These are phyloP conservation scores for Spencermartinsiella ligniputridi DNA, from an alignment of 1,139 yeast species.

Conservation along the genomic window DNA sequence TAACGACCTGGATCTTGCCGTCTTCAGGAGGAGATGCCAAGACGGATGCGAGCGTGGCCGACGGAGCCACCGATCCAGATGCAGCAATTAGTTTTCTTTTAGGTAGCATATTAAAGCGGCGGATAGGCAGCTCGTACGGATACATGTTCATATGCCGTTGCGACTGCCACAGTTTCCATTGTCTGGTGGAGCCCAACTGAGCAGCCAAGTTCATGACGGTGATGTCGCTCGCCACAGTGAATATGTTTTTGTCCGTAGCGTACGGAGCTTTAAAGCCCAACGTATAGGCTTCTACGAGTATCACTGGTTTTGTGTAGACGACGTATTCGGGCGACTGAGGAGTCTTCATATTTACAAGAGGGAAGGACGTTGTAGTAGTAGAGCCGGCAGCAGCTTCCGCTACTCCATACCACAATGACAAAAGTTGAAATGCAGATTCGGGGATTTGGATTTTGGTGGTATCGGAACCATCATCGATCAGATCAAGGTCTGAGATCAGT, in stretches of 20 bases:
- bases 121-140: background rate
- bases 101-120: background rate
- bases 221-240: background rate
- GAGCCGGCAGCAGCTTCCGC: background rate
- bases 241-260: background rate
- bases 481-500: background rate
- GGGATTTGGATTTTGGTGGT: background rate
- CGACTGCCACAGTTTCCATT: constrained; percentile 1
- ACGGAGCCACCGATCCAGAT: background rate
- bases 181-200: background rate
- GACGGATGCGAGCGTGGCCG: background rate
- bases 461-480: background rate
- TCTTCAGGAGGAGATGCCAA: background rate
- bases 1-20: constrained; percentile 6
- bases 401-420: background rate
- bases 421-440: constrained; percentile 1
- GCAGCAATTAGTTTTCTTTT: background rate
- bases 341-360: background rate
- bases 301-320: background rate
- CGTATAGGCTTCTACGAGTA: background rate
- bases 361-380: background rate
- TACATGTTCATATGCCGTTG: background rate
- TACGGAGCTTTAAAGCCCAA: background rate
- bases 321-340: background rate
- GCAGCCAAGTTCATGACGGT: background rate